A percentile compares a stretch with the other conserved stretches of the same genome.
These are phyloP conservation scores for Wickerhamomyces rabaulensis DNA, from an alignment of 805 yeast species.

Conservation along the genomic window DNA sequence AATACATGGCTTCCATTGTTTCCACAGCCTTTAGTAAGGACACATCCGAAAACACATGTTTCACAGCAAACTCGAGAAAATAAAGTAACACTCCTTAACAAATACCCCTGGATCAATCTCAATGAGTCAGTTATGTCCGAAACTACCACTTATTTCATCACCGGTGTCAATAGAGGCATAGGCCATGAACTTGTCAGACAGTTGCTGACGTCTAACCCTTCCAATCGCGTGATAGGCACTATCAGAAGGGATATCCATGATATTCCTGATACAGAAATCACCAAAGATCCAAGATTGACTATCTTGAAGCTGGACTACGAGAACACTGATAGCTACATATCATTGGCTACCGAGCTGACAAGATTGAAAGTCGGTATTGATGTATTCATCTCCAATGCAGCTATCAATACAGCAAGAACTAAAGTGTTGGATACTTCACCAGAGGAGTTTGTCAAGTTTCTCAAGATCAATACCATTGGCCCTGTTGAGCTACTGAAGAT, in stretches of 20 bases:
- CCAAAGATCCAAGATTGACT: slow-evolving; percentile 18
- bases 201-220: slow-evolving; percentile 6
- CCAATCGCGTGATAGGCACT: slow-evolving; percentile 22
- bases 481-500: slow-evolving; percentile 27
- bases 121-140: not conserved
- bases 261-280: slow-evolving; percentile 12
- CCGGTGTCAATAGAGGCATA: slow-evolving; percentile 23
- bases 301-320: slow-evolving; percentile 18
- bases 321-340: slow-evolving; percentile 10
- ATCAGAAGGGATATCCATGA: slow-evolving; percentile 9
- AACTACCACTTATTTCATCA: slow-evolving; percentile 21
- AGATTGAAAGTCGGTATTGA: slow-evolving; percentile 25
- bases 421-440: slow-evolving; percentile 16
- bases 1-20: too few species aligned
- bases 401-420: slow-evolving; percentile 17
- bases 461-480: slow-evolving; percentile 27
- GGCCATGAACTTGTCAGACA: slow-evolving; percentile 21
- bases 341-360: slow-evolving; percentile 15
- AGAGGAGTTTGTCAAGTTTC: slow-evolving; percentile 17
- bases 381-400: slow-evolving; percentile 33
- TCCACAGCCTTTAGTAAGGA: not conserved
- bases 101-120: too few species aligned
- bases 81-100: too few species aligned
- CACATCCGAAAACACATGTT: not conserved
- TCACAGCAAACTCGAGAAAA: not conserved